Percentiles rank a stretch among this genome's conserved stretches.
phyloP scores from a whole-genome alignment of 345 rosid genomes.

The Diplotaxis tenuifolia region DNA sequence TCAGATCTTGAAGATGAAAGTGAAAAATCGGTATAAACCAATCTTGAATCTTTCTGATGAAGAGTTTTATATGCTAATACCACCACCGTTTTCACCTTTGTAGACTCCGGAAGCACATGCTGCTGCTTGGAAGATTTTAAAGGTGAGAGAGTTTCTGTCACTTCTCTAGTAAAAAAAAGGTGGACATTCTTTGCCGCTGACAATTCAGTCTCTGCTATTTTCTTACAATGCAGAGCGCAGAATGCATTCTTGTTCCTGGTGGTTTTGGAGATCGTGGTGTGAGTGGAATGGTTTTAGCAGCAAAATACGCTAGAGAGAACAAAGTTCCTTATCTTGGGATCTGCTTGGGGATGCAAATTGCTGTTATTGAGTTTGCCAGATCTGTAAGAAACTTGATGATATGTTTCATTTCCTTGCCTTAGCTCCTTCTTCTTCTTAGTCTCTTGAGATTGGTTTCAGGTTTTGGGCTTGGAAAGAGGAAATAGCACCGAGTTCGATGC shows the following conservation, averaged over 20 bases:
- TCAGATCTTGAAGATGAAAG: slow-evolving; percentile 94
- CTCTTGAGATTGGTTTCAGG: slow-evolving; percentile 45
- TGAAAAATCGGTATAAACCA: slow-evolving; percentile 51
- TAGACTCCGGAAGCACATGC: slow-evolving; percentile 85
- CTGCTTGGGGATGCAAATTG: slow-evolving; percentile 98
- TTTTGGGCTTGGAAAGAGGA: slow-evolving; percentile 73
- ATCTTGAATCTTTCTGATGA: slow-evolving; percentile 4
- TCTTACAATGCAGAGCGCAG: slow-evolving; percentile 62
- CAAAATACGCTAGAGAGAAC: slow-evolving; percentile 89
- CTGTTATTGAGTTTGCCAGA: slow-evolving; percentile 93
- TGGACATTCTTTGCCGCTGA: slow-evolving; percentile 5
- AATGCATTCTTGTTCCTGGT: slow-evolving; percentile 91
- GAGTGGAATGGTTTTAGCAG: slow-evolving; percentile 90
- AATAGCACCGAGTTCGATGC: slow-evolving; percentile 87
- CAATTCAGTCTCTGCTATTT: neutral
- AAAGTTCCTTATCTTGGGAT: slow-evolving; percentile 89
- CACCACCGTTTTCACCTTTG: slow-evolving; percentile 14
- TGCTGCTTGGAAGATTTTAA: slow-evolving; percentile 85
- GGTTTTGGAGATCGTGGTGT: slow-evolving; percentile 99
- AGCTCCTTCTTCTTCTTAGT: slow-evolving; percentile 8
- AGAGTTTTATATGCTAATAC: neutral
- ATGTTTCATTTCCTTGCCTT: neutral
- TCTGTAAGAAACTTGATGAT: slow-evolving; percentile 53
- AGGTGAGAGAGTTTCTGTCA: slow-evolving; percentile 45
- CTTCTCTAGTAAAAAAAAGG: slow-evolving; percentile 11